Evolutionary conservation across 805 yeast species (phyloP).

Genomic region (Candida saitoana): DNA sequence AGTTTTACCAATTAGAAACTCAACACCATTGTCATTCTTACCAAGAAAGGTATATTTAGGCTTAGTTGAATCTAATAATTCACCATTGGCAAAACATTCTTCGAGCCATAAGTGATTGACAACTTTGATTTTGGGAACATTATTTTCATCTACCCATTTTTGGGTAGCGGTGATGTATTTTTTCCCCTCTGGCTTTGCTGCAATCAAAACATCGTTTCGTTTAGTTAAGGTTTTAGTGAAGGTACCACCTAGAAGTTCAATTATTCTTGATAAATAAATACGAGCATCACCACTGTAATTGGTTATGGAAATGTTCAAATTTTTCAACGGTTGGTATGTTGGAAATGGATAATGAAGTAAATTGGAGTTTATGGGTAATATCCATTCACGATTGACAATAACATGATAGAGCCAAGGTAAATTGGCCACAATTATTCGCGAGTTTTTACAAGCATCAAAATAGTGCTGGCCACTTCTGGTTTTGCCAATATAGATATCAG

Average conservation of each 20-base stretch:
- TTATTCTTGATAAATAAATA: slow-evolving; percentile 59
- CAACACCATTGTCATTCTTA: slow-evolving; percentile 32
- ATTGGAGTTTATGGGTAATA: slow-evolving; percentile 47
- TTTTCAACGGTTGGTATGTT: slow-evolving; percentile 39
- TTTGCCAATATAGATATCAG: slow-evolving; percentile 54
- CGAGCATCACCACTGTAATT: slow-evolving; percentile 87
- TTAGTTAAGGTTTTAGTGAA: slow-evolving; percentile 65
- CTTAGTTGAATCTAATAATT: slow-evolving; percentile 39
- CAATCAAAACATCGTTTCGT: slow-evolving; percentile 67
- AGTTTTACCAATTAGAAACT: slow-evolving; percentile 51
- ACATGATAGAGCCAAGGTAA: slow-evolving; percentile 73
- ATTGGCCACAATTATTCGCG: slow-evolving; percentile 54
- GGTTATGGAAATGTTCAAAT: slow-evolving; percentile 61
- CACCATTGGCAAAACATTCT: slow-evolving; percentile 65
- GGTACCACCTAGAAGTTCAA: slow-evolving; percentile 67
- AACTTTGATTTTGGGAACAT: slow-evolving; percentile 37
- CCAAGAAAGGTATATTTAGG: slow-evolving; percentile 50
- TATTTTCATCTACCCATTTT: slow-evolving; percentile 49
- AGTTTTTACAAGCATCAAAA: slow-evolving; percentile 37
- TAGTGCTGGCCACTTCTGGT: slow-evolving; percentile 59
- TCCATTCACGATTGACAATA: slow-evolving; percentile 52
- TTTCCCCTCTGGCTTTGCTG: slow-evolving; percentile 63
- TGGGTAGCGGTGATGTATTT: slow-evolving; percentile 67
- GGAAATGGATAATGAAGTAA: slow-evolving; percentile 72
- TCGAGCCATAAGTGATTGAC: slow-evolving; percentile 89